Base-by-base conservation (phyloP, 345 rosid species). In the Pistacia atlantica region DNA sequence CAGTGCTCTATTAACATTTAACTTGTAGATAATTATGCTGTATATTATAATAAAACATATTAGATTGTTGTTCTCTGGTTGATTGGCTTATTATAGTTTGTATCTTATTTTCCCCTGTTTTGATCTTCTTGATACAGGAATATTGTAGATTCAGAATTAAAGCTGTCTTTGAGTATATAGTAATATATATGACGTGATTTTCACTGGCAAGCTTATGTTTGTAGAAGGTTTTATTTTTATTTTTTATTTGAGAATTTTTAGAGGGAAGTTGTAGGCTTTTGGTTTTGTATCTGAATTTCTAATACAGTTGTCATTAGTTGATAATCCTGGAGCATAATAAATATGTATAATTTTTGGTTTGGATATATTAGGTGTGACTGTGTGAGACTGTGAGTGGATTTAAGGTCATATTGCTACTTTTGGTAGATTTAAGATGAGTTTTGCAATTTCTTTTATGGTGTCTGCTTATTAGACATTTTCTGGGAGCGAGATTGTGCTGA, bases 401-500 rank as follows among this genome's bases (percentile, higher is more conserved):
- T 25, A 14, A 10, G 45, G 35, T 20, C 45, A 46, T 49, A 18
- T 2, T 22, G 51, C 62, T 14, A 13, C 3, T 70, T 51, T 61
- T 49, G 2, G 42, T 65, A 37, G 64, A 61, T 51, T 67, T 60
- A 51, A 49, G 42, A 18, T 48, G 71, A 67, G 33, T 25, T 31
- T 67, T 22, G 14, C 2, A 0, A 48, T 49, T 67, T 20, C 5
- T 25, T 67, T 28, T 48, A 49, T 33, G 59, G 37, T 51, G 28
- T 63, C 38, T 51, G 35, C 57, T 13, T 67, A 51, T 4, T 17
- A 13, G 49, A 58, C 7, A 14, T 16, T 72, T 73, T 33, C 38
- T 60, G 49, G 33, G 25, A 13, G 61, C 69, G 67, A 67, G 67
- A 67, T 77, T 77, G 68, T 61, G 72, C 77, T 80, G 73, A 73